Evolutionary conservation across 2,329 filamentous ascomycete genomes (phyloP), one percentile per base, ranked within the genome.

Genomic region (Aurifilum marmelostoma): DNA sequence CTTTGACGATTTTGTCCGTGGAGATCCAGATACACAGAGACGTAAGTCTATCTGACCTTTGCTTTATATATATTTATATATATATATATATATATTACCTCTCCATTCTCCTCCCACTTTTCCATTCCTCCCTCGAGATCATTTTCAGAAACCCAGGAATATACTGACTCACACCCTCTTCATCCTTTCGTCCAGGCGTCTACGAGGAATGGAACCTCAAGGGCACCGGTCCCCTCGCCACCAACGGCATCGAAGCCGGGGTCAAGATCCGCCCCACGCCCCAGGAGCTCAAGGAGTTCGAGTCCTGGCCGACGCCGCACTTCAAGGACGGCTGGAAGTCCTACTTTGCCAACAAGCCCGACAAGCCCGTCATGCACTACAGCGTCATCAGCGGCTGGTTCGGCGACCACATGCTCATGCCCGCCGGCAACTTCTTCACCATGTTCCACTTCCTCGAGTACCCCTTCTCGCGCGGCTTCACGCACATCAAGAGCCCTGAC

Each of bases 301-400:
- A 91, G 76, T 85, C 78, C 8, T 93, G 92, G 91, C 91, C 92
- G 0, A 92, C 88, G 62, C 88, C 88, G 14, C 89, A 93, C 66
- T 95, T 95, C 82, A 85, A 85, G 60, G 85, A 87, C 8, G 91
- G 91, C 2, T 95, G 91, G 91, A 88, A 94, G 74, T 89, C 87
- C 66, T 94, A 95, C 81, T 95, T 94, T 80, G 91, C 93, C 82
- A 80, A 94, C 77, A 94, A 94, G 82, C 91, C 91, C 0, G 91
- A 94, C 79, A 94, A 94, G 84, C 92, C 92, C 0, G 91, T 94
- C 58, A 94, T 94, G 92, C 92, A 94, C 77, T 94, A 94, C 80
- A 91, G 86, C 1, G 87, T 94, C 67, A 93, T 94, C 75, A 83
- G 90, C 21, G 90, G 90, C 72, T 88, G 84, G 83, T 88, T 88